phyloP scores from a whole-genome alignment of 1,284 basidiomycete species.

The Heterobasidion parviporum region DNA sequence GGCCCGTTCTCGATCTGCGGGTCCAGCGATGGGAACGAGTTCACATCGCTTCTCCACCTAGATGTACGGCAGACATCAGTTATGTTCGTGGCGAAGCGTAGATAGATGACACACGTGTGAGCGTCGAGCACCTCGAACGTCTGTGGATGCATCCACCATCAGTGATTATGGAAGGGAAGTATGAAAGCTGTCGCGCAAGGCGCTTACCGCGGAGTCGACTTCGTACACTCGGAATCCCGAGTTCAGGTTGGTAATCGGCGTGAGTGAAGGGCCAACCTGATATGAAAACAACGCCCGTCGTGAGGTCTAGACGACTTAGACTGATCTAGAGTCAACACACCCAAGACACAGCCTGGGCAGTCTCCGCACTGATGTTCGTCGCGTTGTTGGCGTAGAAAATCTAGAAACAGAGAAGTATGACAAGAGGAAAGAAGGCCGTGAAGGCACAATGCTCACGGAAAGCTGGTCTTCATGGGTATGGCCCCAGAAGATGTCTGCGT shows the following conservation, averaged over 20 bases:
- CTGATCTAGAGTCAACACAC: conserved; percentile 14
- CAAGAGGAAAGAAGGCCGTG: neutral
- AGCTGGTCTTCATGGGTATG: conserved; percentile 80
- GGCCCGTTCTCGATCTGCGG: conserved; percentile 51
- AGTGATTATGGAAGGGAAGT: conserved; percentile 1
- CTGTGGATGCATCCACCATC: conserved; percentile 21
- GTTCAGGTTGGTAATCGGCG: conserved; percentile 69
- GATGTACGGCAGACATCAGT: neutral
- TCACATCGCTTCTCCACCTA: conserved; percentile 61
- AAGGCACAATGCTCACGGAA: conserved; percentile 34
- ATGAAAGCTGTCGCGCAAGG: neutral
- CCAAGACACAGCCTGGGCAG: conserved; percentile 55
- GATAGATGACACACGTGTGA: conserved; percentile 46
- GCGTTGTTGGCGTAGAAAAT: conserved; percentile 74
- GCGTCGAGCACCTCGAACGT: conserved; percentile 71
- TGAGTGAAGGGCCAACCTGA: conserved; percentile 62
- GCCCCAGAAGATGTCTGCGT: conserved; percentile 66
- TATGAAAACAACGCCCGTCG: neutral
- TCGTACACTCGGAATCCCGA: conserved; percentile 77
- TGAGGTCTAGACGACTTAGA: neutral
- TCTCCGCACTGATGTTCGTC: conserved; percentile 47
- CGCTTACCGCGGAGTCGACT: conserved; percentile 59
- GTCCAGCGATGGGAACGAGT: conserved; percentile 46
- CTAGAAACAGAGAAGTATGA: conserved; percentile 22
- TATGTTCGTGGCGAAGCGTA: neutral